phyloP scores from a whole-genome alignment of 1,284 basidiomycete genomes.

The Porogramme epimiltina region DNA sequence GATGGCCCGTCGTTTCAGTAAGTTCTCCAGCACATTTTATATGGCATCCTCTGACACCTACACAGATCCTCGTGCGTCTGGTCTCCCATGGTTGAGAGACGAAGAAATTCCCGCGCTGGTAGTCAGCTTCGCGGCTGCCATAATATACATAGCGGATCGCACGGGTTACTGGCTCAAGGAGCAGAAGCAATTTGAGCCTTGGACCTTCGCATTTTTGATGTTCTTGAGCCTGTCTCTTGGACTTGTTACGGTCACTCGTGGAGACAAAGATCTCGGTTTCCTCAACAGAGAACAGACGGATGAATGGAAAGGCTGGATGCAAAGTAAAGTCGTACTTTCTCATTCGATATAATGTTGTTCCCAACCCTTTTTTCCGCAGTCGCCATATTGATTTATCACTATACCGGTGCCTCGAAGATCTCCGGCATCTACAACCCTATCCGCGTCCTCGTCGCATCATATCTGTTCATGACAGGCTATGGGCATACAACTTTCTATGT shows the following conservation, averaged over 20 bases:
- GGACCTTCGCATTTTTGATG: constrained; percentile 65
- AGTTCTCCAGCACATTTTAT: constrained; percentile 4
- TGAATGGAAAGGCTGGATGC: constrained; percentile 98
- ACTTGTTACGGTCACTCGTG: constrained; percentile 64
- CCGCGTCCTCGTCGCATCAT: constrained; percentile 84
- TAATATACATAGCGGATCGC: constrained; percentile 80
- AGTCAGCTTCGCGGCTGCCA: constrained; percentile 64
- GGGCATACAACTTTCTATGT: constrained; percentile 79
- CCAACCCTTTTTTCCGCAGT: constrained; percentile 44
- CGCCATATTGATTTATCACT: constrained; percentile 88
- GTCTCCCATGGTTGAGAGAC: constrained; percentile 40
- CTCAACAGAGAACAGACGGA: constrained; percentile 90
- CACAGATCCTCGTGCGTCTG: constrained; percentile 31
- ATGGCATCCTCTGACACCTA: not conserved
- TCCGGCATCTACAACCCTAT: constrained; percentile 91
- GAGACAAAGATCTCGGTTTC: constrained; percentile 83
- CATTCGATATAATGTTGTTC: not conserved
- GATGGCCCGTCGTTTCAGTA: constrained; percentile 36
- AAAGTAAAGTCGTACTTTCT: constrained; percentile 55
- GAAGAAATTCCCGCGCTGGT: constrained; percentile 51
- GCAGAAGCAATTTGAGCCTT: constrained; percentile 78
- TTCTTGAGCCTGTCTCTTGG: constrained; percentile 60
- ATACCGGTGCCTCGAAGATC: constrained; percentile 83
- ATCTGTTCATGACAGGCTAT: constrained; percentile 83
- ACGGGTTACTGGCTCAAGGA: constrained; percentile 86